phyloP scores from a whole-genome alignment of 2,329 filamentous ascomycete species.

The Ustulina deusta region DNA sequence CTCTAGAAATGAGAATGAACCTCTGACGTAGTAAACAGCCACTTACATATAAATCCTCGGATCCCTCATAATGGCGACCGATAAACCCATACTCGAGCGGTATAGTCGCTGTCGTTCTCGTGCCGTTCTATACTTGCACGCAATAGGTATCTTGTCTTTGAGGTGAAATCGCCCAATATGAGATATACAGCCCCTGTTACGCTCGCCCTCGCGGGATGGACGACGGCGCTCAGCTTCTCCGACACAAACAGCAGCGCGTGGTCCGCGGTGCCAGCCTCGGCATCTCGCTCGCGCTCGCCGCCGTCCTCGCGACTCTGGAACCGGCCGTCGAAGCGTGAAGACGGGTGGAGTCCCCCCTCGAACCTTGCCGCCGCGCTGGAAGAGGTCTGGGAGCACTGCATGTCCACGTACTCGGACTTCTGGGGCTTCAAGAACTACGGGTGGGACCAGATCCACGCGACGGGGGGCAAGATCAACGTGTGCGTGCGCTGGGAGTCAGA shows the following conservation, averaged over 20 bases:
- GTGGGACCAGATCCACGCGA: slow-evolving; percentile 28
- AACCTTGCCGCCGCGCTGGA: slow-evolving; percentile 15
- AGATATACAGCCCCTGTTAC: slow-evolving; percentile 22
- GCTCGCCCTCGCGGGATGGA: slow-evolving; percentile 15
- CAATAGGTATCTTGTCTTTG: not conserved
- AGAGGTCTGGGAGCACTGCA: slow-evolving; percentile 28
- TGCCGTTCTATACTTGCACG: not conserved
- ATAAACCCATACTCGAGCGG: not conserved
- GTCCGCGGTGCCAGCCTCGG: not conserved
- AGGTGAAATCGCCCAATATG: slow-evolving; percentile 9
- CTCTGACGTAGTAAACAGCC: not conserved
- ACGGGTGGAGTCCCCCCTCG: slow-evolving; percentile 22
- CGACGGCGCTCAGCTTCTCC: slow-evolving; percentile 18
- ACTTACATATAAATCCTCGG: slow-evolving; percentile 2
- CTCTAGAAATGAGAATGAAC: not conserved
- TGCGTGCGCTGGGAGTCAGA: slow-evolving; percentile 30
- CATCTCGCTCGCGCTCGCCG: not conserved
- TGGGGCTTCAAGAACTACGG: slow-evolving; percentile 29
- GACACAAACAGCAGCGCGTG: slow-evolving; percentile 22
- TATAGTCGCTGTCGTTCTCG: not conserved
- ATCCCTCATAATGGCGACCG: not conserved
- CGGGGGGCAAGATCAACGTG: slow-evolving; percentile 26
- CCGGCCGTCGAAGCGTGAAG: slow-evolving; percentile 16
- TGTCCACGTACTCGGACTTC: slow-evolving; percentile 27
- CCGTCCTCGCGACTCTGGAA: slow-evolving; percentile 1